A percentile compares a stretch with the other conserved stretches of the same genome.
phyloP scores from a whole-genome alignment of 306 rosid species.

The Dryas alaskensis region DNA sequence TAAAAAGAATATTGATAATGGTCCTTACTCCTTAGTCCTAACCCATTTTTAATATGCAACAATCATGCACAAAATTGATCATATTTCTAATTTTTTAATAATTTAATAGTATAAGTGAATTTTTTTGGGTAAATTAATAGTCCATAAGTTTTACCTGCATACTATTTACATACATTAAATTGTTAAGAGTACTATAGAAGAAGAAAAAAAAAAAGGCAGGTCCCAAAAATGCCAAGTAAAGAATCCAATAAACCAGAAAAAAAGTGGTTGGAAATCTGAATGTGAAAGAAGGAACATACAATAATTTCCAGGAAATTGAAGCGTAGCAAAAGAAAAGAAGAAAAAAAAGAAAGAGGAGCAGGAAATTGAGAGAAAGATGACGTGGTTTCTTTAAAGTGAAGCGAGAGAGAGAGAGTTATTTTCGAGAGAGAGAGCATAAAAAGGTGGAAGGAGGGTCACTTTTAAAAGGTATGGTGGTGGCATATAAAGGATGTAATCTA shows the following conservation, averaged over 20 bases:
- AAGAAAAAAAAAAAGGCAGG: constrained; percentile 5
- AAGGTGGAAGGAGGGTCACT: constrained; percentile 39
- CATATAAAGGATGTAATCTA: constrained; percentile 29
- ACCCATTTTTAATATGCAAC: no score
- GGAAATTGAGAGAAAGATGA: constrained; percentile 22
- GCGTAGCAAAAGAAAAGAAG: constrained; percentile 11
- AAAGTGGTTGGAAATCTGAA: not conserved
- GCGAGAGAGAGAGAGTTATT: constrained; percentile 21
- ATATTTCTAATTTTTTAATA: no score
- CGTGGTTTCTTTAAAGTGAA: constrained; percentile 44
- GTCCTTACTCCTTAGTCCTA: no score
- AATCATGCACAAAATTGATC: no score
- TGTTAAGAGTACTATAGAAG: not conserved
- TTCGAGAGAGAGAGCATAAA: constrained; percentile 15
- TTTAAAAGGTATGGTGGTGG: constrained; percentile 36
- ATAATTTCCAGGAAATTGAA: constrained; percentile 3
- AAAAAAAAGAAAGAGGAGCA: not conserved
- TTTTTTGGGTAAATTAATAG: no score
- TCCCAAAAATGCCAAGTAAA: constrained; percentile 19
- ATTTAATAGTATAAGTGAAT: no score
- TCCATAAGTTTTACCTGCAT: not conserved
- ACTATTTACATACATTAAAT: not conserved
- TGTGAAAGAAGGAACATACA: constrained; percentile 17
- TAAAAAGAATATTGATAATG: no score
- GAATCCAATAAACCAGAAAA: constrained; percentile 28